phyloP scores from a whole-genome alignment of 768 basidiomycete species.

The Russula sp. region DNA sequence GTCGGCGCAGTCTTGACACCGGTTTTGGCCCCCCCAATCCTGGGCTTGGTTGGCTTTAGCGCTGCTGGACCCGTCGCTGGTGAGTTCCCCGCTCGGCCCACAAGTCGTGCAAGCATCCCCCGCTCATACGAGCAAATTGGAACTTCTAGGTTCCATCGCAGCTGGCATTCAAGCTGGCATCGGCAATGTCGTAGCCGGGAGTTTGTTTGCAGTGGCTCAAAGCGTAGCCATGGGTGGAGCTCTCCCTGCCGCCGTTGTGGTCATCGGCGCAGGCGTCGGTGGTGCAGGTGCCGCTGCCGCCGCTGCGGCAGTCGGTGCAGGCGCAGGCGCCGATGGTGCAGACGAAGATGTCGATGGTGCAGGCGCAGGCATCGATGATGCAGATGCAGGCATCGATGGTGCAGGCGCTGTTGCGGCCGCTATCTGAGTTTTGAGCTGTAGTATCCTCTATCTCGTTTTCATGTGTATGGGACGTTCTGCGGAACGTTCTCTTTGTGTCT shows the following conservation, averaged over 20 bases:
- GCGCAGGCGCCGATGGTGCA: too few relatives aligned
- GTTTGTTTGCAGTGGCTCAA: slow-evolving; percentile 8
- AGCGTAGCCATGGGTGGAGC: slow-evolving; percentile 15
- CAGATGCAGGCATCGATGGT: background rate
- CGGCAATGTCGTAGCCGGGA: slow-evolving; percentile 13
- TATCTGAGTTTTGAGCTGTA: too few relatives aligned
- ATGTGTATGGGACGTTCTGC: too few relatives aligned
- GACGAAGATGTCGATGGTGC: too few relatives aligned
- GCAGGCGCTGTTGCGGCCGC: too few relatives aligned
- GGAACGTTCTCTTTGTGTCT: too few relatives aligned
- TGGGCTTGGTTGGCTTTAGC: slow-evolving; percentile 5
- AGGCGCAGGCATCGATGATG: background rate
- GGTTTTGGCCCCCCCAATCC: background rate
- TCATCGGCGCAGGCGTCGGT: background rate
- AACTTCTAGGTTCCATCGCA: slow-evolving; percentile 1
- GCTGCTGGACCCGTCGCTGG: slow-evolving; percentile 13
- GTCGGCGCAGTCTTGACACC: background rate
- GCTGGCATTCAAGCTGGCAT: slow-evolving; percentile 9
- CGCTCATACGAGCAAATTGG: background rate
- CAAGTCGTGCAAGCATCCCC: background rate
- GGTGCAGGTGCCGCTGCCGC: too few relatives aligned
- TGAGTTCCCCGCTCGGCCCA: background rate
- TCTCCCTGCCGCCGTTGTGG: background rate
- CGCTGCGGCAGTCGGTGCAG: too few relatives aligned
- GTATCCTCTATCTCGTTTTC: too few relatives aligned